Conservation (phyloP, 345 rosid species). For the Citrus hindsii region DNA sequence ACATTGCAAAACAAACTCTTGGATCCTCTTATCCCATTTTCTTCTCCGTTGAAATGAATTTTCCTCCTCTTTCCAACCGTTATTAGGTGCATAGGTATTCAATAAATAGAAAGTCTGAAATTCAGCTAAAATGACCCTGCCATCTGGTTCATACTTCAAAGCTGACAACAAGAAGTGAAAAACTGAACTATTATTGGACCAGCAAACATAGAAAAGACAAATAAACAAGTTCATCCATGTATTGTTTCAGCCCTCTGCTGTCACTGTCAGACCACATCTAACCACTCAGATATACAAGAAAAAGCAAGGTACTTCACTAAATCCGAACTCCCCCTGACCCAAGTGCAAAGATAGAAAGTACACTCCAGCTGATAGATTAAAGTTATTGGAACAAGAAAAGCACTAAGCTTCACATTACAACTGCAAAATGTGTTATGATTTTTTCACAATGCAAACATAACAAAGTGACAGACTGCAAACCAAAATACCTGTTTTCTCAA, state of each 20-base stretch:
- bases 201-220: background rate
- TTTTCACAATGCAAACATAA: background rate
- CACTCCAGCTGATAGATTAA: background rate
- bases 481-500: conserved; percentile 63
- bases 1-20: conserved; percentile 57
- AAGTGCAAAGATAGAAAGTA: background rate
- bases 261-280: background rate
- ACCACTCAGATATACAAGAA: background rate
- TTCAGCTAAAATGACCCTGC: conserved; percentile 90
- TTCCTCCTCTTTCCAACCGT: conserved; percentile 98
- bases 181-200: background rate
- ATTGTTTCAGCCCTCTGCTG: background rate
- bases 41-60: conserved; percentile 88
- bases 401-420: background rate
- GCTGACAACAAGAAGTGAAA: conserved; percentile 36
- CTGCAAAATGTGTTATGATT: background rate
- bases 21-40: conserved; percentile 90
- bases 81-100: conserved; percentile 92
- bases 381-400: background rate
- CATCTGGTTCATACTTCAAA: conserved; percentile 88
- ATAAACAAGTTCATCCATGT: too few relatives aligned
- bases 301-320: background rate
- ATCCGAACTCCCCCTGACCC: background rate
- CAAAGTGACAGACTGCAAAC: background rate
- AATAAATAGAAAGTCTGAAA: conserved; percentile 66